Conservation (phyloP, 176 grass and related monocot genomes). For the Rhynchospora tenuis region DNA sequence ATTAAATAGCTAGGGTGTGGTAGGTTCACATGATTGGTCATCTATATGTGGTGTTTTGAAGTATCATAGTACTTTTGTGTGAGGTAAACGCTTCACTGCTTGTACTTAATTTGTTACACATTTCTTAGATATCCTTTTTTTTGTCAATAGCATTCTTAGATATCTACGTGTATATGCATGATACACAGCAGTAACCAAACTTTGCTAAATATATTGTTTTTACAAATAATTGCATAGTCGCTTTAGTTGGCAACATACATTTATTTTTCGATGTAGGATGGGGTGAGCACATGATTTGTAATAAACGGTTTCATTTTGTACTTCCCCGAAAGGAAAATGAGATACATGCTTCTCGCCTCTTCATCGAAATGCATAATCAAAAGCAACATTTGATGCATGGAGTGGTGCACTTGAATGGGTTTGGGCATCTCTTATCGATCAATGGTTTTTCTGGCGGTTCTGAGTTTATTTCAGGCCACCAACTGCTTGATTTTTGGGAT, state of each 20-base stretch:
- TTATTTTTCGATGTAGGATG: conserved; percentile 44
- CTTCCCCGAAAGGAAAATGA: conserved; percentile 49
- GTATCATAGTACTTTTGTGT: background rate
- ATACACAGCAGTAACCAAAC: background rate
- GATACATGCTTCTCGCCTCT: conserved; percentile 35
- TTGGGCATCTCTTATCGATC: conserved; percentile 68
- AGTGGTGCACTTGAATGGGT: conserved; percentile 81
- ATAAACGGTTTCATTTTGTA: conserved; percentile 91
- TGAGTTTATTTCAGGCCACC: conserved; percentile 71
- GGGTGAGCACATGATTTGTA: conserved; percentile 75
- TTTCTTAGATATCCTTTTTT: background rate
- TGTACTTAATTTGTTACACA: background rate
- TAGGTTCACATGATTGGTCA: background rate
- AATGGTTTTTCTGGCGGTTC: conserved; percentile 72
- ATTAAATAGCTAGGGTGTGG: background rate
- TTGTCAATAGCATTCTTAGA: background rate
- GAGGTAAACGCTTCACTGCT: background rate
- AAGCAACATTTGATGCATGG: conserved; percentile 62
- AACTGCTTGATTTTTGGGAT: conserved; percentile 87
- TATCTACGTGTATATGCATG: background rate
- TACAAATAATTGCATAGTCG: background rate
- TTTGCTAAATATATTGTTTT: background rate
- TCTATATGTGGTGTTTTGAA: background rate
- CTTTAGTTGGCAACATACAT: background rate
- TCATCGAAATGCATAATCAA: conserved; percentile 33